Base-by-base conservation (phyloP, 139 green algal species). In the Tetraselmis chui region DNA sequence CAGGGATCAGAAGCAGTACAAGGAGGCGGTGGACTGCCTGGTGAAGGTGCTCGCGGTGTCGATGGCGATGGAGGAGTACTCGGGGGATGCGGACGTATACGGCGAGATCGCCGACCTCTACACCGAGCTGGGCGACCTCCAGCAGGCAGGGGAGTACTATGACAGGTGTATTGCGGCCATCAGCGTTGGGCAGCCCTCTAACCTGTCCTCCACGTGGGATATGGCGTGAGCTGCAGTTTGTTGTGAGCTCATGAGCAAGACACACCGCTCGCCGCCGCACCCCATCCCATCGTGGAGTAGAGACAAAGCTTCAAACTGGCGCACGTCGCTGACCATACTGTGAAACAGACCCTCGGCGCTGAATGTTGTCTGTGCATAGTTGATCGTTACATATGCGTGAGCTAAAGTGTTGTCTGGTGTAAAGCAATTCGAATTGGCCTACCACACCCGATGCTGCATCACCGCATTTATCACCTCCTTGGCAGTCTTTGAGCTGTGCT, bases 61-160 rank as follows among this genome's bases (percentile, higher is more conserved):
- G 28, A 79, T 32, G 28, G 18, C 27, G 76, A 45, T 79, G n/a
- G 76, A 29, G 76, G 28, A 32, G 76, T 79, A 79, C 76, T 27
- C 28, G 2, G 76, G 76, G 28, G 76, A 79, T 29, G 77, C 77
- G 30, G 77, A 81, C 30, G 78, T 83, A 29, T 86, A 83, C 59
- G 83, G 83, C 59, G 59, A 83, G 30, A 77, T 86, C 59, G 83
- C 77, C 0, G 83, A 86, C 78, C 26, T 80, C 22, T 83, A 83
- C 83, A 79, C 78, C 30, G 86, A 90, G 82, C 79, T 90, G n/a
- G 79, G 80, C 1, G 86, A 90, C 30, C 25, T 85, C 5, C 82
- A 88, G 58, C 67, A 84, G 30, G 86, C 86, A 5, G 85, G 75
- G 23, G 90, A 88, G 83, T 86, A 83, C 78, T 86, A 86, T 31